Conservation (phyloP, 83 land plant genomes). For the Isoetes engelmannii region DNA sequence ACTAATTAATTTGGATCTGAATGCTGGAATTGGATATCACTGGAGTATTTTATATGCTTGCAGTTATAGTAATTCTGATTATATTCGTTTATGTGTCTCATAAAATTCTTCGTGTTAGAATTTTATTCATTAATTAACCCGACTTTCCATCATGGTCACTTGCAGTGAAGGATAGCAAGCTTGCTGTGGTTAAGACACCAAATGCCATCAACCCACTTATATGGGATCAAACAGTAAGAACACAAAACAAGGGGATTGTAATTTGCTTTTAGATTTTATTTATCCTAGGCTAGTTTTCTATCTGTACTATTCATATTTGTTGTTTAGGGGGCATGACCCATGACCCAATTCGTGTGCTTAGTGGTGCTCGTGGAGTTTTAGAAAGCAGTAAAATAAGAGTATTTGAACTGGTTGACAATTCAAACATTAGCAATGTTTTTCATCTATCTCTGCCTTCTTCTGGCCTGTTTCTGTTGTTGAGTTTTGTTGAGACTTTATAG, state of each 20-base stretch:
- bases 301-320: background rate
- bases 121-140: background rate
- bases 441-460: background rate
- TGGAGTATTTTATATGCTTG: conserved; percentile 15
- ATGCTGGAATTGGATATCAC: no score
- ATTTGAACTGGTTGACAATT: background rate
- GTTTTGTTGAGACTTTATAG: no score
- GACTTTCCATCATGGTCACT: conserved; percentile 28
- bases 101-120: background rate
- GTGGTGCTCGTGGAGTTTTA: no score
- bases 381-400: no score
- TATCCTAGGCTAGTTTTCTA: background rate
- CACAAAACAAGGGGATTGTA: background rate
- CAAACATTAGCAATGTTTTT: background rate
- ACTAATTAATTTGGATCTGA: no score
- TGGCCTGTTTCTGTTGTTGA: no score
- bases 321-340: no score
- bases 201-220: conserved; percentile 85
- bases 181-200: conserved; percentile 62
- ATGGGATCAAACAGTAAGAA: conserved; percentile 69
- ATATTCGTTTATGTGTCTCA: background rate
- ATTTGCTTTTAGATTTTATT: background rate
- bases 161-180: conserved; percentile 68
- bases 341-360: no score
- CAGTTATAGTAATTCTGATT: no score